Conservation (phyloP, 495 filamentous ascomycete genomes). For the Neurospora sp. region DNA sequence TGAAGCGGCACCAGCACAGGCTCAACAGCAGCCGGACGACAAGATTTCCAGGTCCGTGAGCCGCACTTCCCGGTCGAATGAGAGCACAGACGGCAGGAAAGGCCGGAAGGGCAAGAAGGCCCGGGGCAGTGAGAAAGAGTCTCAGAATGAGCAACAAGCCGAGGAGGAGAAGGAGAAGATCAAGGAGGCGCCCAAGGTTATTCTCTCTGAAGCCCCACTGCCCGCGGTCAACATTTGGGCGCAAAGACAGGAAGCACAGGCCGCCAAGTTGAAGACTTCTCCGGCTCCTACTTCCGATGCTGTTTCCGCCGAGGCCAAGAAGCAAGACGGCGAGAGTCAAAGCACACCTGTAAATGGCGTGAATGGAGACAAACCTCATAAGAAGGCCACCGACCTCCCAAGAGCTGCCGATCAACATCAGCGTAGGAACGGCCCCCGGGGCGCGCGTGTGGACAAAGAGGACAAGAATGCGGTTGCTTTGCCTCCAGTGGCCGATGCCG, state of each 20-base stretch:
- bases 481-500: slow-evolving; percentile 54
- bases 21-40: slow-evolving; percentile 12
- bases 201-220: slow-evolving; percentile 66
- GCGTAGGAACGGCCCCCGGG: slow-evolving; percentile 36
- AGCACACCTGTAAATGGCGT: slow-evolving; percentile 7
- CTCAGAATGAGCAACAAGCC: slow-evolving; percentile 31
- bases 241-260: slow-evolving; percentile 56
- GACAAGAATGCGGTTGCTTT: slow-evolving; percentile 29
- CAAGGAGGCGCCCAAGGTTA: slow-evolving; percentile 42
- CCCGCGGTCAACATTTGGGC: slow-evolving; percentile 83
- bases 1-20: slow-evolving; percentile 9
- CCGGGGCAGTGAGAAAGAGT: slow-evolving; percentile 33
- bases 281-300: slow-evolving; percentile 14
- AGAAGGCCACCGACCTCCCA: slow-evolving; percentile 43
- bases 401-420: slow-evolving; percentile 29
- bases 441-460: slow-evolving; percentile 41
- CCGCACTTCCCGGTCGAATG: slow-evolving; percentile 28
- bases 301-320: slow-evolving; percentile 10
- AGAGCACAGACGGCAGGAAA: slow-evolving; percentile 32
- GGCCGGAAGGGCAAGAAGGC: slow-evolving; percentile 38
- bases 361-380: slow-evolving; percentile 36
- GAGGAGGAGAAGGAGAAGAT: slow-evolving; percentile 34
- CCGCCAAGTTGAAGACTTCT: slow-evolving; percentile 49
- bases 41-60: slow-evolving; percentile 21
- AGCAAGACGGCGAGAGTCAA: slow-evolving; percentile 11